phyloP scores from a whole-genome alignment of 345 rosid species.

The Cardamine chenopodiifolia region DNA sequence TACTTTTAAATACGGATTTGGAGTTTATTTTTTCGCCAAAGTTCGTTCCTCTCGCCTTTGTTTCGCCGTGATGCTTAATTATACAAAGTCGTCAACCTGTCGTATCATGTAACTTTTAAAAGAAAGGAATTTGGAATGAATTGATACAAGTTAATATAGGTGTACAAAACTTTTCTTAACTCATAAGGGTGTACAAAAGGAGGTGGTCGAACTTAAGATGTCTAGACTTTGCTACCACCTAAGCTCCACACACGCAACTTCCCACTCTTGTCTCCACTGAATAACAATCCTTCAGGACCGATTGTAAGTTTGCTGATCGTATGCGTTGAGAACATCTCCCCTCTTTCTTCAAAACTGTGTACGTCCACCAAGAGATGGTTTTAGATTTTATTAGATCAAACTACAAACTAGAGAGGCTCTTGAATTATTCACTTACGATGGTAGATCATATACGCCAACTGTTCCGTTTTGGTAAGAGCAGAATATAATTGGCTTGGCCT shows the following conservation, averaged over 20 bases:
- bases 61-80: no score
- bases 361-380: not conserved
- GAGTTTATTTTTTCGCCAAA: not conserved
- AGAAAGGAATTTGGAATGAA: no score
- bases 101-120: no score
- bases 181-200: not conserved
- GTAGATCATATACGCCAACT: slow-evolving; percentile 48
- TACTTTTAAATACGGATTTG: not conserved
- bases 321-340: slow-evolving; percentile 48
- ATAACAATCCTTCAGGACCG: slow-evolving; percentile 51
- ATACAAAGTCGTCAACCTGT: no score
- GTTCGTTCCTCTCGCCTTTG: not conserved
- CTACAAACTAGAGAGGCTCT: not conserved
- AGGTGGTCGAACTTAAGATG: not conserved
- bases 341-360: slow-evolving; percentile 47
- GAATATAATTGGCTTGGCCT: slow-evolving; percentile 48
- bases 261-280: slow-evolving; percentile 58
- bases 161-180: not conserved
- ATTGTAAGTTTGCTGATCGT: slow-evolving; percentile 42
- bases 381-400: not conserved
- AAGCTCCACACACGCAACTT: slow-evolving; percentile 38
- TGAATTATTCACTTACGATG: slow-evolving; percentile 42
- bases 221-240: not conserved
- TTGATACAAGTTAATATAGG: not conserved
- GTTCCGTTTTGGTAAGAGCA: slow-evolving; percentile 46